These are phyloP conservation scores for Cystobasidiopsis lactophilus DNA, from an alignment of 768 basidiomycete genomes.

Conservation along the genomic window DNA sequence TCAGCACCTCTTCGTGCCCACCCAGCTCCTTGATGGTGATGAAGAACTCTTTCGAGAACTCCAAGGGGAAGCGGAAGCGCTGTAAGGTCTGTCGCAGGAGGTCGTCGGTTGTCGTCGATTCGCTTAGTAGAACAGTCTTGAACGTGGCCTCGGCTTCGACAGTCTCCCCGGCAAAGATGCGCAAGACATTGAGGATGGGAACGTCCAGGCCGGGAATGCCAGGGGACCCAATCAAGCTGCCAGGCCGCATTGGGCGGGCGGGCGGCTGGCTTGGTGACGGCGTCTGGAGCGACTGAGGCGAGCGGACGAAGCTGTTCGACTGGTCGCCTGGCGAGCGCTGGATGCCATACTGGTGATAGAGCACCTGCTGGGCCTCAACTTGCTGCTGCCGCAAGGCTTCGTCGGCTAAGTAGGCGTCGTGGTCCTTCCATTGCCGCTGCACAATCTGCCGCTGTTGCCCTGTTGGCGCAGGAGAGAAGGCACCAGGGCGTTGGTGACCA, in stretches of 20 bases:
- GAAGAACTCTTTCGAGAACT: conserved; percentile 40
- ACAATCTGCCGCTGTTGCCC: not conserved
- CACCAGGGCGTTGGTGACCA: not conserved
- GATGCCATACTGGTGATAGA: conserved; percentile 20
- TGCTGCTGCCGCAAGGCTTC: conserved; percentile 19
- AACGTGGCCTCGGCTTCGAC: conserved; percentile 88
- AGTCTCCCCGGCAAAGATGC: conserved; percentile 80
- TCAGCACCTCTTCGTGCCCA: conserved; percentile 46
- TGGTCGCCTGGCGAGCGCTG: conserved; percentile 16
- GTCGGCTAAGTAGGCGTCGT: conserved; percentile 16
- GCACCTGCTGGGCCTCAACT: conserved; percentile 20
- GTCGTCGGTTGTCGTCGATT: conserved; percentile 59
- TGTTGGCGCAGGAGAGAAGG: not conserved
- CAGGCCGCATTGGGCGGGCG: conserved; percentile 14
- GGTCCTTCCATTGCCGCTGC: not conserved
- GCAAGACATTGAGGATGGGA: conserved; percentile 76
- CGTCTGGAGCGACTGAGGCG: conserved; percentile 3
- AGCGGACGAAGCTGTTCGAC: conserved; percentile 12
- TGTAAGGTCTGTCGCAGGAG: conserved; percentile 82
- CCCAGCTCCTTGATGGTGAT: conserved; percentile 84
- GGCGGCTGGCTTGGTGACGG: not conserved
- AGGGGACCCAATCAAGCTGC: conserved; percentile 20
- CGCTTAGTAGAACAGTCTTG: conserved; percentile 84
- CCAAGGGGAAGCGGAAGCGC: conserved; percentile 47
- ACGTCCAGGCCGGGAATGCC: conserved; percentile 36